Percentiles rank a stretch among this genome's conserved stretches.
Conservation (phyloP, 2,329 filamentous ascomycete genomes). For the Zarea fungicola region DNA sequence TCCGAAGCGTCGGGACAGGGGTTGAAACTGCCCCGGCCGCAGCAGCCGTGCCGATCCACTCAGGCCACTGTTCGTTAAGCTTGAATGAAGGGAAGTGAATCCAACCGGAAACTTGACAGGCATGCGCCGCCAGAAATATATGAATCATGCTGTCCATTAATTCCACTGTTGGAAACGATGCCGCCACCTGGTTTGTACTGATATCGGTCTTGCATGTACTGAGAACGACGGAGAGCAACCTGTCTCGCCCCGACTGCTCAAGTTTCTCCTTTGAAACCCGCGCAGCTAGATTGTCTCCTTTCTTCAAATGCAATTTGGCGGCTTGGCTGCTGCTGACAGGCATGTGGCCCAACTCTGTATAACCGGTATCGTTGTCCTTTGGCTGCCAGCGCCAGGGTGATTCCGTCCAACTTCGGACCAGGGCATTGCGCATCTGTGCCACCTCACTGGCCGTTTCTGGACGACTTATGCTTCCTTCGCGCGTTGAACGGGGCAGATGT, state of each 20-base stretch:
- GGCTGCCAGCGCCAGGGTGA: constrained; percentile 49
- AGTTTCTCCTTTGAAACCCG: constrained; percentile 40
- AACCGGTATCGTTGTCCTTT: constrained; percentile 37
- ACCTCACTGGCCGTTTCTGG: constrained; percentile 38
- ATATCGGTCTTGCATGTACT: constrained; percentile 48
- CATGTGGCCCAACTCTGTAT: constrained; percentile 40
- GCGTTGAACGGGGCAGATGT: constrained; percentile 10
- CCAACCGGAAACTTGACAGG: constrained; percentile 52
- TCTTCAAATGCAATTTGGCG: constrained; percentile 33
- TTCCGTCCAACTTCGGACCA: constrained; percentile 45
- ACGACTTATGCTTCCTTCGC: constrained; percentile 18
- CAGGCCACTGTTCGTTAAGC: constrained; percentile 49
- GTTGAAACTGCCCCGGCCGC: constrained; percentile 57
- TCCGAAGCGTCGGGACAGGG: constrained; percentile 52
- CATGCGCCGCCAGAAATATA: constrained; percentile 52
- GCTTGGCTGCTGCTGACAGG: constrained; percentile 37
- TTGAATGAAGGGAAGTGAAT: constrained; percentile 58
- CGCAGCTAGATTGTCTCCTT: constrained; percentile 30
- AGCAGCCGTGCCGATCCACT: constrained; percentile 55
- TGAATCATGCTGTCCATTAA: constrained; percentile 57
- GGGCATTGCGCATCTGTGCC: constrained; percentile 39
- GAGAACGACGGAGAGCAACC: constrained; percentile 59
- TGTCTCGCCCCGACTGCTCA: constrained; percentile 49
- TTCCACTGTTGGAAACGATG: constrained; percentile 57
- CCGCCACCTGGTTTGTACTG: constrained; percentile 47